phyloP scores from a whole-genome alignment of 805 yeast species.

The Candida xiaguanensis region DNA sequence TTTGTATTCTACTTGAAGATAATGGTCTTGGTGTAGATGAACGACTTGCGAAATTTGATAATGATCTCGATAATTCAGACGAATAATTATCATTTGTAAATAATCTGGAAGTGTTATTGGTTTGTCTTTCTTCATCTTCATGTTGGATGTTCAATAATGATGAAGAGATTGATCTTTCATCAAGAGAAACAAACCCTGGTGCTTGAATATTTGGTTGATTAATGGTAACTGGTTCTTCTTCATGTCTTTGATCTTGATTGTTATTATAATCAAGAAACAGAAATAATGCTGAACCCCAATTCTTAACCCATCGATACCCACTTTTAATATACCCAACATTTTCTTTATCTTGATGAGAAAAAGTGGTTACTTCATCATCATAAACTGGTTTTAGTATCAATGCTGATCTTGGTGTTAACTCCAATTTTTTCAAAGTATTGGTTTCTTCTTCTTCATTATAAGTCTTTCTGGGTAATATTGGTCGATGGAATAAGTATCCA shows the following conservation, averaged over 20 bases:
- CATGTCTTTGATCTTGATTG: not conserved
- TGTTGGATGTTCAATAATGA: slow-evolving; percentile 9
- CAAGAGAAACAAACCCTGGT: slow-evolving; percentile 8
- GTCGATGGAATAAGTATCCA: slow-evolving; percentile 33
- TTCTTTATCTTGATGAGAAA: slow-evolving; percentile 6
- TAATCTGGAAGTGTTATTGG: not conserved
- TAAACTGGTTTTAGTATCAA: slow-evolving; percentile 64
- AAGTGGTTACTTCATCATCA: slow-evolving; percentile 17
- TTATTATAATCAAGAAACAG: slow-evolving; percentile 35
- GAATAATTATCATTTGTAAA: not conserved
- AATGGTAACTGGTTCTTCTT: not conserved
- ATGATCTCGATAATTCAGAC: slow-evolving; percentile 4
- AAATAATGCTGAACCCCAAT: slow-evolving; percentile 28
- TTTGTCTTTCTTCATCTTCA: not conserved
- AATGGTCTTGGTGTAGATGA: slow-evolving; percentile 16
- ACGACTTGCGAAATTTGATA: slow-evolving; percentile 11
- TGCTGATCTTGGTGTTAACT: slow-evolving; percentile 69
- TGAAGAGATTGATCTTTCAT: slow-evolving; percentile 8
- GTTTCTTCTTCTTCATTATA: slow-evolving; percentile 50
- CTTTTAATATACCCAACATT: slow-evolving; percentile 10
- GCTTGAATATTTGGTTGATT: slow-evolving; percentile 7
- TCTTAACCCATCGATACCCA: slow-evolving; percentile 10
- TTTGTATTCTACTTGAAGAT: slow-evolving; percentile 16
- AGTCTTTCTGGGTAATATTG: slow-evolving; percentile 47
- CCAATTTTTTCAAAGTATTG: slow-evolving; percentile 47